Evolutionary conservation across 106 monocot species (phyloP), one percentile per base, ranked within the genome.

Genomic region (Alisma plantagoaquatica): DNA sequence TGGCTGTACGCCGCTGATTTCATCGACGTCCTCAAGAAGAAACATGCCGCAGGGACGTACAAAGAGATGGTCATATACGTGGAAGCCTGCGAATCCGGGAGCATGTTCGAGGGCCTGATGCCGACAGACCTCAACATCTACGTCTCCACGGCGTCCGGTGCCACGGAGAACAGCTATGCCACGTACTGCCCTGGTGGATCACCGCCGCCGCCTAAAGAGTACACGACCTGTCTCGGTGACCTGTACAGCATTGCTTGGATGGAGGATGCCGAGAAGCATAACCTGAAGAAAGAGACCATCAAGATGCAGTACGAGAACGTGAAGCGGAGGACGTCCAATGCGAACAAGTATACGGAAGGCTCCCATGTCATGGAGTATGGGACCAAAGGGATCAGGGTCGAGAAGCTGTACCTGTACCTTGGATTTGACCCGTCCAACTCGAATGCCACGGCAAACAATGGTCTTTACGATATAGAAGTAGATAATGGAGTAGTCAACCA

Each of bases 11-110:
- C 87, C 27, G 70, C 19, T 17, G 93, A 94, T 25, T 66, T 94
- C 23, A 68, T 84, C 8, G 57, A 78, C 31, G 87, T 94, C 23
- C 59, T 94, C 56, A 87, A 75, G 64, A 63, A 72, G 75, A 94
- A 94, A 30, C 83, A 94, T 59, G 77, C 77, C 32, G 62, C 71
- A 12, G 64, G 77, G 7, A 70, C 74, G 43, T 94, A 84, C 73
- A 77, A 68, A 48, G 74, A 88, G 49, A 94, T 94, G 93, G 87
- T 92, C 53, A 73, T 94, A 11, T 94, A 94, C 57, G 80, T 94
- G 24, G 93, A 94, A 70, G 83, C 93, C 24, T 94, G 93, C 29
- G 93, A 94, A 46, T 87, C 87, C 54, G 93, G 93, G 42, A 94
- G 87, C 28, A 71, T 94, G 23, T 94, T 94, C 57, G 87, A 94